phyloP scores from a whole-genome alignment of 192 early-diverging fungal species.

The Backusella tarrabulga region DNA sequence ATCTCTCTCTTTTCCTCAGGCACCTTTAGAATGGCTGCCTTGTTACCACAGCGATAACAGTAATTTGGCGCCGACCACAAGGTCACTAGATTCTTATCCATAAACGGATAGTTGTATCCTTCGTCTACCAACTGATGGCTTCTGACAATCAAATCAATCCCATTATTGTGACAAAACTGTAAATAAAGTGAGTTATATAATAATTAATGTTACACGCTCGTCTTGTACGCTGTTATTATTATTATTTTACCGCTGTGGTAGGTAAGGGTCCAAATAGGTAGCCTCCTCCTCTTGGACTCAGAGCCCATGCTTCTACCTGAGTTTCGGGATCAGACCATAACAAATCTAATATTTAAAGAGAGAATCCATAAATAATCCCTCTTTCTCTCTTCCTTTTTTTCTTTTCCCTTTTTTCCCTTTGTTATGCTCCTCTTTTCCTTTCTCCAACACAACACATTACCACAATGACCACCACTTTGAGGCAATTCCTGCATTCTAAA shows the following conservation, averaged over 20 bases:
- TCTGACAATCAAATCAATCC: slow-evolving; percentile 35
- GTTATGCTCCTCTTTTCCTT: background rate
- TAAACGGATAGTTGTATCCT: slow-evolving; percentile 37
- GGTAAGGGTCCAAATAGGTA: slow-evolving; percentile 36
- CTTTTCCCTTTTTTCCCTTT: background rate
- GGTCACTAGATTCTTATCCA: slow-evolving; percentile 73
- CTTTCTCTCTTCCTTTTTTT: background rate
- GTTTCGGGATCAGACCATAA: slow-evolving; percentile 40
- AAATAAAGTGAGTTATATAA: background rate
- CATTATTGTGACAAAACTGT: slow-evolving; percentile 40
- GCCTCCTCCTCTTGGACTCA: slow-evolving; percentile 39
- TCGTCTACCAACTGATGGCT: slow-evolving; percentile 40
- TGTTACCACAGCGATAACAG: slow-evolving; percentile 84
- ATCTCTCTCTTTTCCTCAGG: slow-evolving; percentile 43
- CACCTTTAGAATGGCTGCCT: slow-evolving; percentile 78
- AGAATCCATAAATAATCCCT: background rate
- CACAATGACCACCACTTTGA: slow-evolving; percentile 85
- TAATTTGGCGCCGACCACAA: slow-evolving; percentile 87
- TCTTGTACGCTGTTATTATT: background rate
- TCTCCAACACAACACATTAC: slow-evolving; percentile 13
- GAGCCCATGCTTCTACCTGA: slow-evolving; percentile 37
- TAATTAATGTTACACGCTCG: background rate
- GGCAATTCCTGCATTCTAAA: slow-evolving; percentile 90
- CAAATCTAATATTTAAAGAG: slow-evolving; percentile 20
- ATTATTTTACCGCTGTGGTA: slow-evolving; percentile 30